These are phyloP conservation scores for Obelidium mucronatum DNA, from an alignment of 192 early-diverging fungal genomes.

Conservation along the genomic window DNA sequence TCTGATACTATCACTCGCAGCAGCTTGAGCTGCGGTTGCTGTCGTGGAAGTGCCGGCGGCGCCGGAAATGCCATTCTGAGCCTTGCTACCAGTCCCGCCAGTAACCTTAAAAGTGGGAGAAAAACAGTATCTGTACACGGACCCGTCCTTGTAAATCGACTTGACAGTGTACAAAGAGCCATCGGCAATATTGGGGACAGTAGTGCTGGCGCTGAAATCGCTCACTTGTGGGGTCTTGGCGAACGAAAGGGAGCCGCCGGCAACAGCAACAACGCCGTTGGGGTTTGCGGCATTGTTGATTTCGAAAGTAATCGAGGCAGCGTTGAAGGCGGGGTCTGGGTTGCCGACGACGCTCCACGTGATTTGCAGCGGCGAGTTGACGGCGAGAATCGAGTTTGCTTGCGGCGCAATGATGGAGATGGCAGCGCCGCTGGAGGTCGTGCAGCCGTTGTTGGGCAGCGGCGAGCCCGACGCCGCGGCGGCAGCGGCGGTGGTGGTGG, in stretches of 20 bases:
- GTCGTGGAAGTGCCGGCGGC: too few relatives aligned
- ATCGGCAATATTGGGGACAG: neutral
- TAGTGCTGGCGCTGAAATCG: neutral
- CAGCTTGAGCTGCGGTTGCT: too few relatives aligned
- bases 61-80: too few relatives aligned
- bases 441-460: too few relatives aligned
- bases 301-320: neutral
- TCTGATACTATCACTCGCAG: too few relatives aligned
- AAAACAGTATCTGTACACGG: neutral
- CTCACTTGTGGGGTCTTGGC: neutral
- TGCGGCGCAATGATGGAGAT: neutral
- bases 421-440: neutral
- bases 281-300: neutral
- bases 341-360: neutral
- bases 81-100: too few relatives aligned
- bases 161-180: neutral
- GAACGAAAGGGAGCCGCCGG: neutral
- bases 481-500: too few relatives aligned
- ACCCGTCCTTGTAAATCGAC: conserved; percentile 2
- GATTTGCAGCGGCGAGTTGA: too few relatives aligned
- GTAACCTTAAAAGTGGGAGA: conserved; percentile 15
- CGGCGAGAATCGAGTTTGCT: neutral
- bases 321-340: conserved; percentile 3
- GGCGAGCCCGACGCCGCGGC: too few relatives aligned
- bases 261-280: neutral